These are phyloP conservation scores for Delitschia confertaspora DNA, from an alignment of 495 filamentous ascomycete genomes.

Conservation along the genomic window DNA sequence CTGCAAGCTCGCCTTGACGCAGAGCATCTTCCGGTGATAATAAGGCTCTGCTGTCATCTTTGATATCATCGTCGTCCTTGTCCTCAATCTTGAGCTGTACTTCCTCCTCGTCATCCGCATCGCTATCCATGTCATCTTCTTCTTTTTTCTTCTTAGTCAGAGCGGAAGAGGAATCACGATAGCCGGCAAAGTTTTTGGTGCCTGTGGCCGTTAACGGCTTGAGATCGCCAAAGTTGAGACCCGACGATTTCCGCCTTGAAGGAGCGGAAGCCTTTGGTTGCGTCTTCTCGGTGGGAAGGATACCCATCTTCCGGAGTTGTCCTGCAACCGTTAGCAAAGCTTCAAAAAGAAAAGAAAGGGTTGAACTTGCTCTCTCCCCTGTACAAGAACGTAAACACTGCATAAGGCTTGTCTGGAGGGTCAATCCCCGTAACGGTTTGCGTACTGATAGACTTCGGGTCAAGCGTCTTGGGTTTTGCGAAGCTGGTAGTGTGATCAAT, in stretches of 20 bases:
- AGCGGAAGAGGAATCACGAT: slow-evolving; percentile 58
- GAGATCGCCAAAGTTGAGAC: slow-evolving; percentile 76
- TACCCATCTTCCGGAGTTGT: slow-evolving; percentile 91
- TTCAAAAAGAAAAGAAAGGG: slow-evolving; percentile 1
- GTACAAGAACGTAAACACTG: slow-evolving; percentile 96
- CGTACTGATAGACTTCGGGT: slow-evolving; percentile 94
- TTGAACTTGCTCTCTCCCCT: slow-evolving; percentile 77
- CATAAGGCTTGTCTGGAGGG: slow-evolving; percentile 87
- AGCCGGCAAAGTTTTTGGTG: slow-evolving; percentile 81
- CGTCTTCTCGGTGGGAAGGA: slow-evolving; percentile 55
- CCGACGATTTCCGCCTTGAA: slow-evolving; percentile 64
- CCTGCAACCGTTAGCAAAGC: slow-evolving; percentile 42
- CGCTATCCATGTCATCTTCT: slow-evolving; percentile 66
- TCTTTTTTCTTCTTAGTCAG: slow-evolving; percentile 49
- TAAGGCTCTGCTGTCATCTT: slow-evolving; percentile 51
- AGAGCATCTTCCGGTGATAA: slow-evolving; percentile 72
- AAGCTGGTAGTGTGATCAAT: slow-evolving; percentile 98
- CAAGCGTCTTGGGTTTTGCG: slow-evolving; percentile 91
- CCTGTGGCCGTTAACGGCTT: slow-evolving; percentile 67
- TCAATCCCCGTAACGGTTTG: slow-evolving; percentile 99
- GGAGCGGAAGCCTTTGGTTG: slow-evolving; percentile 46
- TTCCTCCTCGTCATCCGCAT: slow-evolving; percentile 53
- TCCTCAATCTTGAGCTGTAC: slow-evolving; percentile 42
- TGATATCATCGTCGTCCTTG: slow-evolving; percentile 60
- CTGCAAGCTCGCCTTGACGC: slow-evolving; percentile 75